Base-by-base conservation (phyloP, 306 rosid species). In the Malus sieversii region DNA sequence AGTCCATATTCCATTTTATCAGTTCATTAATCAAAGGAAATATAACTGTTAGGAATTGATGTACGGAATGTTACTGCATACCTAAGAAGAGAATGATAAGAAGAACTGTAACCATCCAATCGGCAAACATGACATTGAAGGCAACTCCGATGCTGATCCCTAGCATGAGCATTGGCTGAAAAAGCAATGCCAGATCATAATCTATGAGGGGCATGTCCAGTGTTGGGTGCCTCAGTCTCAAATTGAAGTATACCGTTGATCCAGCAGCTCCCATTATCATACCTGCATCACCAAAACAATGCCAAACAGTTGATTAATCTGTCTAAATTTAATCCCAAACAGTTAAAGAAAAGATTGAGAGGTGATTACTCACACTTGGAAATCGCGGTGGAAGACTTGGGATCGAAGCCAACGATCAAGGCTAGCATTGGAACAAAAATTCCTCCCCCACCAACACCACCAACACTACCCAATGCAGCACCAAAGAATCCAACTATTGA, bases 401-500 rank as follows among this genome's bases (percentile, higher is more conserved):
- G 90, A 19, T 92, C 97, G 57, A 92, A 92, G 61, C 96, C 97
- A 77, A 92, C 46, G 72, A 92, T 89, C 89, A 92, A 85, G 64
- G 93, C 79, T 16, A 90, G 96, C 97, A 92, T 89, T 60, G 96
- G 97, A 10, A 92, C 89, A 25, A 90, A 92, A 80, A 92, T 92
- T 79, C 97, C 97, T 53, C 96, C 97, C 29, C 97, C 97, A 60
- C 97, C 97, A 68, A 91, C 97, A 20, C 97, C 97, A 25, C 97
- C 97, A 11, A 92, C 93, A 62, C 97, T 92, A 1, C 97, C 97
- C 82, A 92, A 82, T 6, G 97, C 97, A 45, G 97, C 96, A 38
- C 97, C 97, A 15, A 90, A 84, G 88, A 92, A 92, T 83, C 97
- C 96, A 59, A 92, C 86, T 19, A 88, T 80, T 65, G 97, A 75